Evolutionary conservation across 2,329 filamentous ascomycete genomes (phyloP), one percentile per base, ranked within the genome.

Genomic region (Aspergillus texensis): DNA sequence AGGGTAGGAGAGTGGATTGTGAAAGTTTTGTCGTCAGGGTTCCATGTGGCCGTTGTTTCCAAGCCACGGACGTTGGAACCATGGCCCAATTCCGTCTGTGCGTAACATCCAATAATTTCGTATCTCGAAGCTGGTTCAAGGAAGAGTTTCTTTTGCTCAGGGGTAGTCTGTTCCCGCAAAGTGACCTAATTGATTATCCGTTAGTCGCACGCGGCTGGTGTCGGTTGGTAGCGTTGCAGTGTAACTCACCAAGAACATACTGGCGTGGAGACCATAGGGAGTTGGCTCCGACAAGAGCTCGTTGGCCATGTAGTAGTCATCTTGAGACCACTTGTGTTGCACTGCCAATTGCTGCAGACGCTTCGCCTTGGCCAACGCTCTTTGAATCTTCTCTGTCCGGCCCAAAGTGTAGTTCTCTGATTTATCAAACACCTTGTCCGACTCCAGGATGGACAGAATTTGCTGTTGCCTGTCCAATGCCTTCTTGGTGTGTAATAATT

Each of bases 21-120:
- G 71, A 94, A 93, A 3, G 88, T 91, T 82, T 91, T 90, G 77
- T 92, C 89, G 6, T 88, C 81, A 0, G 86, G 80, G 71, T 91
- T 89, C 90, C 90, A 93, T 0, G 87, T 92, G 1, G 90, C 90
- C 0, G 86, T 90, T 0, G 89, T 91, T 78, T 92, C 89, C 14
- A 92, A 81, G 14, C 90, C 90, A 63, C 89, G 82, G 1, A 92
- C 91, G 68, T 94, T 93, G 19, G 88, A 91, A 19, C 91, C 91
- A 73, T 94, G 91, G 21, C 91, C 91, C 46, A 94, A 80, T 77
- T 94, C 91, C 0, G 91, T 94, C 78, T 94, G 91, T 9, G 91
- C 91, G 71, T 94, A 94, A 72, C 91, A 93, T 59, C 91, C 91
- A 68, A 93, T 90, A 71, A 88, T 86, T 73, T 92, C 82, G 78